Conservation (phyloP, 805 yeast genomes). For the Pichia paraexigua region DNA sequence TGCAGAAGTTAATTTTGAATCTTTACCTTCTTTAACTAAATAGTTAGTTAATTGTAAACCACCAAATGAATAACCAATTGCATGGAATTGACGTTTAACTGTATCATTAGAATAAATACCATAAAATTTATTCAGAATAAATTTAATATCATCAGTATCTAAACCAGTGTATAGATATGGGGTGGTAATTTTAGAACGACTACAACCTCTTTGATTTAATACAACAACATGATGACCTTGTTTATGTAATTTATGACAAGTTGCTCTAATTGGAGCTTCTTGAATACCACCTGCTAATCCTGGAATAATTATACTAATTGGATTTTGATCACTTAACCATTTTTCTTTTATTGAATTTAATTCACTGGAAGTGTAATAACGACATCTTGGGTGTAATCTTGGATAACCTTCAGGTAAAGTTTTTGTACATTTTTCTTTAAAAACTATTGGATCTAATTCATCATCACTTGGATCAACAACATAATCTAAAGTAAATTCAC, state of each 20-base stretch:
- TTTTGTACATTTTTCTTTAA: conserved; percentile 26
- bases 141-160: conserved; percentile 62
- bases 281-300: conserved; percentile 79
- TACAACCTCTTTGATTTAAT: conserved; percentile 69
- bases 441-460: conserved; percentile 16
- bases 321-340: conserved; percentile 35
- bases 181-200: conserved; percentile 62
- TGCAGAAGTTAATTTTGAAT: conserved; percentile 48
- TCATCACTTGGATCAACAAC: conserved; percentile 29
- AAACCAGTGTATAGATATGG: conserved; percentile 61
- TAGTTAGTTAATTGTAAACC: conserved; percentile 60
- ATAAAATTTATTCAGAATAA: conserved; percentile 43
- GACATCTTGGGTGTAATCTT: conserved; percentile 59
- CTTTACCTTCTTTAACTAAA: conserved; percentile 56
- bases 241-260: conserved; percentile 36
- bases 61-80: conserved; percentile 68
- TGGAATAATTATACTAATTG: conserved; percentile 56
- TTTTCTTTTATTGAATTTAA: conserved; percentile 27
- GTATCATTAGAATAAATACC: conserved; percentile 38
- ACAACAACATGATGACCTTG: conserved; percentile 47
- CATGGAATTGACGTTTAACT: conserved; percentile 44
- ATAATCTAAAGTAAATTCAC: conserved; percentile 43
- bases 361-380: conserved; percentile 45
- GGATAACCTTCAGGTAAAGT: conserved; percentile 49
- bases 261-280: conserved; percentile 60